Evolutionary conservation across 225 moss, liverwort and hornwort species (phyloP).

Genomic region (Marchantia polymorpha): DNA sequence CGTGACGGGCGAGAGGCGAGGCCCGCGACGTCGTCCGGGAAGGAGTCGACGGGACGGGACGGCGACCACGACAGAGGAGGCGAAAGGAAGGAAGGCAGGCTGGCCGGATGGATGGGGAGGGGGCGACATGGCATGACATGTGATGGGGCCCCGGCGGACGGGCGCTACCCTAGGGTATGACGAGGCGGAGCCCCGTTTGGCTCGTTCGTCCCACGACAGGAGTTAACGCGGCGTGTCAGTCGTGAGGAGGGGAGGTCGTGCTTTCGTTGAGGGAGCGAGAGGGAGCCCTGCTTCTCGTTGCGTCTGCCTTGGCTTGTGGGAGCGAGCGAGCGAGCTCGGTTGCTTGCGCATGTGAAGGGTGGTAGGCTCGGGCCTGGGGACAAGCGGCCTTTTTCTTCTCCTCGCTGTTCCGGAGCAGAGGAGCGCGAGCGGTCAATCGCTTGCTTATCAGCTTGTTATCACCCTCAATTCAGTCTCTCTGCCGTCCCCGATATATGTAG

Average conservation of each 20-base stretch:
- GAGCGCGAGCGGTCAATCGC: constrained; percentile 13
- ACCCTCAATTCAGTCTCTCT: not conserved
- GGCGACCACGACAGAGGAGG: no score
- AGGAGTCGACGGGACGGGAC: no score
- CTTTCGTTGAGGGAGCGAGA: not conserved
- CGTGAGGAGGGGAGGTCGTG: constrained; percentile 23
- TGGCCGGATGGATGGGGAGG: no score
- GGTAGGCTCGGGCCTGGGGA: not conserved
- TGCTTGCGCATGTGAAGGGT: constrained; percentile 3
- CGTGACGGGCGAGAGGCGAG: no score
- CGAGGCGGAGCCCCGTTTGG: constrained; percentile 8
- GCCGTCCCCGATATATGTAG: constrained; percentile 8
- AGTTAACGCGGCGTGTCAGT: constrained; percentile 30
- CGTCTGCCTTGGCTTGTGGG: constrained; percentile 8
- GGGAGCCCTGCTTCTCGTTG: not conserved
- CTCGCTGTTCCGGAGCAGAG: not conserved
- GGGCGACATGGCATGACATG: not conserved
- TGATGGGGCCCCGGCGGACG: not conserved
- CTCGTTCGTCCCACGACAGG: constrained; percentile 22
- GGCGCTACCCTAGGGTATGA: constrained; percentile 18
- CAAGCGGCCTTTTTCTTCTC: constrained; percentile 4
- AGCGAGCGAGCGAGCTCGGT: not conserved
- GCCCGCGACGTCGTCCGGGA: no score
- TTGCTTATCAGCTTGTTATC: not conserved
- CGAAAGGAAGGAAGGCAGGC: no score